phyloP scores from a whole-genome alignment of 1,284 basidiomycete species.

The Waitea zeae region DNA sequence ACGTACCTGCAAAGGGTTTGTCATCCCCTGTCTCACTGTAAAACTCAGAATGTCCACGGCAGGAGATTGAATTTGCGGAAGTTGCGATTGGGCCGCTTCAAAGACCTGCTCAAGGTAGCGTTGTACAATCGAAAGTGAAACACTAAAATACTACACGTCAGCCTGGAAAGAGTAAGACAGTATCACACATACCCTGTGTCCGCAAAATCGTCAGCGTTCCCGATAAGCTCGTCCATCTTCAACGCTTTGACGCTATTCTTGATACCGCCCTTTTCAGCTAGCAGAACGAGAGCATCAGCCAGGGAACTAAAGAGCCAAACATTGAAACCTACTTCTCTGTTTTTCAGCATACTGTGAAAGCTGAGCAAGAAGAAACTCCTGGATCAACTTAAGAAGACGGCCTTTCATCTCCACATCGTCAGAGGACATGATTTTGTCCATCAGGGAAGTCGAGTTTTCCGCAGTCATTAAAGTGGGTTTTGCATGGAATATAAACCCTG shows the following conservation, averaged over 20 bases:
- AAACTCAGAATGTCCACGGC: constrained; percentile 87
- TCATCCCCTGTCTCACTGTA: constrained; percentile 87
- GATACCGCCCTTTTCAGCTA: constrained; percentile 19
- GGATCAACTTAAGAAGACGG: constrained; percentile 72
- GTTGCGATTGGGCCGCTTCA: constrained; percentile 59
- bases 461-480: constrained; percentile 80
- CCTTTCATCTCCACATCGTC: constrained; percentile 54
- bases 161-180: too few relatives aligned
- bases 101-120: constrained; percentile 78
- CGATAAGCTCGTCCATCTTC: constrained; percentile 85
- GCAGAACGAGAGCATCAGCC: too few relatives aligned
- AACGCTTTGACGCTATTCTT: constrained; percentile 34
- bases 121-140: constrained; percentile 87
- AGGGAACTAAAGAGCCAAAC: not conserved
- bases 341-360: constrained; percentile 54
- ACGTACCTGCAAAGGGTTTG: constrained; percentile 77
- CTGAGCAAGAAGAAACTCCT: constrained; percentile 78
- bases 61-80: constrained; percentile 56
- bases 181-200: constrained; percentile 80
- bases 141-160: constrained; percentile 25
- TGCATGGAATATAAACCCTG: constrained; percentile 83
- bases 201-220: constrained; percentile 85
- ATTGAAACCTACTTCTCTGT: constrained; percentile 38
- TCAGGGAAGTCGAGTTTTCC: constrained; percentile 62
- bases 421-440: constrained; percentile 74